phyloP scores from a whole-genome alignment of 1,139 yeast genomes.

The Entelexis paramagnoliae region DNA sequence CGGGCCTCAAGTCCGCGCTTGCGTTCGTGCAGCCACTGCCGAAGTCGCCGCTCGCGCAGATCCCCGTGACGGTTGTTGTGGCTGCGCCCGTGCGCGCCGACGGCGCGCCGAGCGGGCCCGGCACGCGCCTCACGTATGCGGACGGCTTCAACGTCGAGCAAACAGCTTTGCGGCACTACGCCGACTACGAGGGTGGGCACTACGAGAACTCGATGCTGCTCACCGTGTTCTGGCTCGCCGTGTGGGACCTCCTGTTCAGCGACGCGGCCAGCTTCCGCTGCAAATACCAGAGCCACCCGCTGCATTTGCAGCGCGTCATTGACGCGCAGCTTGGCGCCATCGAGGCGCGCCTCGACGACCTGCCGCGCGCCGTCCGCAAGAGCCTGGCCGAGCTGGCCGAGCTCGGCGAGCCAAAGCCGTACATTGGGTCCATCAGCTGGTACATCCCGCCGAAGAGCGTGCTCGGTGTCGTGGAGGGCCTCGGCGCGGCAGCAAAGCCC shows the following conservation, averaged over 20 bases:
- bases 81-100: conserved; percentile 11
- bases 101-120: conserved; percentile 11
- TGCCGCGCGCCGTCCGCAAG: background rate
- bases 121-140: conserved; percentile 18
- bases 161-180: conserved; percentile 30
- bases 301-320: conserved; percentile 28
- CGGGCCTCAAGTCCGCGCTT: conserved; percentile 21
- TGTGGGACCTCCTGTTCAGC: conserved; percentile 22
- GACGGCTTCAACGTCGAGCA: conserved; percentile 29
- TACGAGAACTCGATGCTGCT: conserved; percentile 31
- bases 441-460: conserved; percentile 26
- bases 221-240: conserved; percentile 26
- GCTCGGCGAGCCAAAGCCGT: conserved; percentile 21
- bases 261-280: conserved; percentile 29
- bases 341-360: conserved; percentile 12
- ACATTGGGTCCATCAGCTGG: conserved; percentile 31
- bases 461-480: conserved; percentile 26
- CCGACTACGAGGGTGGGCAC: conserved; percentile 26
- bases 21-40: conserved; percentile 8
- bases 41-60: background rate
- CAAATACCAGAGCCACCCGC: conserved; percentile 31
- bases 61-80: conserved; percentile 9
- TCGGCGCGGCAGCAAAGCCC: conserved; percentile 25
- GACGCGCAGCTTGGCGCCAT: conserved; percentile 22
- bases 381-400: background rate